Base-by-base conservation (phyloP, 805 yeast species). In the Saccharomyces cerevisiae region DNA sequence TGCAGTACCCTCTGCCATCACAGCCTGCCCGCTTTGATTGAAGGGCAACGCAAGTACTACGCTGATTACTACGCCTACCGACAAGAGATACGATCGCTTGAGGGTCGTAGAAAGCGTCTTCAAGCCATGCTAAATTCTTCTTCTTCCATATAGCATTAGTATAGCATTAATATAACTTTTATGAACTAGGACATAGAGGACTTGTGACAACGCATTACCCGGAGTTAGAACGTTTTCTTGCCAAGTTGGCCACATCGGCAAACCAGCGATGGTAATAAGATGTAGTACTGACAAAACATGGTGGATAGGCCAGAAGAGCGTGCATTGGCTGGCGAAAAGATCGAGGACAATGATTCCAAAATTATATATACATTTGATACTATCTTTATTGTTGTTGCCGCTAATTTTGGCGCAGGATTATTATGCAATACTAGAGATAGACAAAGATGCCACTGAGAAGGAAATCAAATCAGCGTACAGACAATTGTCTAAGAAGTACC, bases 381-480 rank as follows among this genome's bases (percentile, higher is more conserved):
- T 36, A 21, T 36, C 43, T n/a, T 36, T 36, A 36, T 11, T 36
- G 13, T 11, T 36, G 3, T 36, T 36, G 43, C 43, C 43, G 13
- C 43, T 64, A 10, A 55, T 62, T 4, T 49, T 57, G 9, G 76
- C 73, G 6, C 70, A 72, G 52, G 85, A 83, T 59, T 82, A 76
- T 61, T 82, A 83, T 57, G 59, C 73, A 63, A 77, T 90, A 6
- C 75, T 92, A 10, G 97, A 95, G 0, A 78, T 94, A 4, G 63
- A 76, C 10, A 79, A 76, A 57, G 74, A 77, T 60, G 96, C 97
- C 0, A 77, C 78, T 51, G 96, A 89, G 26, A 83, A 79, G 60
- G 90, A 89, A 53, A 88, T 91, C 71, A 89, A 88, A 67, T 79
- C 83, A 51, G 96, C 97, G 0, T 91, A 91, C 68, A 76, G 96